phyloP scores from a whole-genome alignment of 176 grass and related monocot species.

The Cenchrus americanus region DNA sequence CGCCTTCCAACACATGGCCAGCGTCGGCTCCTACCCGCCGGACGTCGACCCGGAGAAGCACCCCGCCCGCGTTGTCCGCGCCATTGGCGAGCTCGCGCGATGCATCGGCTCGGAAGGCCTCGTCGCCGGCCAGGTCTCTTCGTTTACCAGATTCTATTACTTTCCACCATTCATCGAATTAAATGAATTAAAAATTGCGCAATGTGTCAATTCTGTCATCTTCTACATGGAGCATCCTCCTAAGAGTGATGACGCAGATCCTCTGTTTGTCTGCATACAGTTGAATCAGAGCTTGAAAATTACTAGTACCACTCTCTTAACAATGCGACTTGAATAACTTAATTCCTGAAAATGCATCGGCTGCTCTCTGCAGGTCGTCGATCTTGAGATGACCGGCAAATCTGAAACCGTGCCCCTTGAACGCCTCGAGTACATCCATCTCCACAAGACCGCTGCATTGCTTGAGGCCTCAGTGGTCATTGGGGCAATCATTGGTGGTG shows the following conservation, averaged over 20 bases:
- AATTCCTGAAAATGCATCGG: constrained; percentile 8
- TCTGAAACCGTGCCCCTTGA: constrained; percentile 52
- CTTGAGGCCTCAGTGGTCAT: constrained; percentile 81
- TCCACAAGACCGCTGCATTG: constrained; percentile 85
- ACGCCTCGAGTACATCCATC: constrained; percentile 80
- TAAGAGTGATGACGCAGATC: neutral
- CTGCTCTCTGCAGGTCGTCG: constrained; percentile 53
- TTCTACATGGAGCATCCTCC: neutral
- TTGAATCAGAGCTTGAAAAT: neutral
- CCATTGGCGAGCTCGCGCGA: constrained; percentile 67
- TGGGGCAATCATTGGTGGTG: constrained; percentile 74
- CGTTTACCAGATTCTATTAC: constrained; percentile 29
- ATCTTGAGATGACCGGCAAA: constrained; percentile 78
- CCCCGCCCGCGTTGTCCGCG: constrained; percentile 63
- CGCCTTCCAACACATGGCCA: constrained; percentile 62
- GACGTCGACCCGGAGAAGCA: constrained; percentile 55
- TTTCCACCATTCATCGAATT: constrained; percentile 5
- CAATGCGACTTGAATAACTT: neutral
- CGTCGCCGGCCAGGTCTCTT: constrained; percentile 71
- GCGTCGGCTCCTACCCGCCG: constrained; percentile 54
- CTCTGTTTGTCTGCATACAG: constrained; percentile 16
- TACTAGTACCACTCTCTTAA: neutral
- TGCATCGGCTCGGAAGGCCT: constrained; percentile 76
- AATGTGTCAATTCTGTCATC: constrained; percentile 36
- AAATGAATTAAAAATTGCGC: neutral